Conservation (phyloP, 768 basidiomycete genomes). For the Chalciporus piperatus region DNA sequence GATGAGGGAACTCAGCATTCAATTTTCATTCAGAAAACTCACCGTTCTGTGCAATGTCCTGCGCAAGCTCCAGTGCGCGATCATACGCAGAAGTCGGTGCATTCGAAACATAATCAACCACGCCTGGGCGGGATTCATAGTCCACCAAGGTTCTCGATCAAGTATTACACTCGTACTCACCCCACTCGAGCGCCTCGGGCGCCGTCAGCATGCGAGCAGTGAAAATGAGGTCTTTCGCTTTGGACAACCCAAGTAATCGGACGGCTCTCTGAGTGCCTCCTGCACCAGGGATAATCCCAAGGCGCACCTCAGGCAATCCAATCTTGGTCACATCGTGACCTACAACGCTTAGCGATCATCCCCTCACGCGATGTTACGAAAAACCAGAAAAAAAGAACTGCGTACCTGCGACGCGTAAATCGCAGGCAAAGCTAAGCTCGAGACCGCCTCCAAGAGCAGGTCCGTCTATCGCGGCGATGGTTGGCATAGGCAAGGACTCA, state of each 20-base stretch:
- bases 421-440: conserved; percentile 85
- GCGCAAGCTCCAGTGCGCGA: conserved; percentile 66
- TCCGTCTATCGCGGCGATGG: conserved; percentile 90
- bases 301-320: conserved; percentile 75
- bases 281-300: conserved; percentile 89
- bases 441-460: conserved; percentile 92
- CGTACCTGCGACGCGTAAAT: conserved; percentile 85
- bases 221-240: conserved; percentile 85
- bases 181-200: conserved; percentile 65
- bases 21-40: conserved; percentile 11
- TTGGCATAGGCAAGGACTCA: conserved; percentile 84
- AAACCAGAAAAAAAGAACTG: conserved; percentile 1
- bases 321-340: conserved; percentile 75
- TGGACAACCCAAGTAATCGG: conserved; percentile 72
- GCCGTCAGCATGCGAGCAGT: conserved; percentile 71
- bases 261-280: conserved; percentile 86
- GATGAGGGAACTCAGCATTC: not conserved
- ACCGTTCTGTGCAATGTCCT: conserved; percentile 68
- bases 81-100: conserved; percentile 62
- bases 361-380: not conserved
- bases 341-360: conserved; percentile 27
- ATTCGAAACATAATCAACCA: conserved; percentile 77
- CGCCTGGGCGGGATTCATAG: conserved; percentile 45
- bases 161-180: conserved; percentile 35
- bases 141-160: not conserved